Evolutionary conservation across 2,329 filamentous ascomycete species (phyloP), one percentile per base, ranked within the genome.

Genomic region (Stenocarpella maydis): DNA sequence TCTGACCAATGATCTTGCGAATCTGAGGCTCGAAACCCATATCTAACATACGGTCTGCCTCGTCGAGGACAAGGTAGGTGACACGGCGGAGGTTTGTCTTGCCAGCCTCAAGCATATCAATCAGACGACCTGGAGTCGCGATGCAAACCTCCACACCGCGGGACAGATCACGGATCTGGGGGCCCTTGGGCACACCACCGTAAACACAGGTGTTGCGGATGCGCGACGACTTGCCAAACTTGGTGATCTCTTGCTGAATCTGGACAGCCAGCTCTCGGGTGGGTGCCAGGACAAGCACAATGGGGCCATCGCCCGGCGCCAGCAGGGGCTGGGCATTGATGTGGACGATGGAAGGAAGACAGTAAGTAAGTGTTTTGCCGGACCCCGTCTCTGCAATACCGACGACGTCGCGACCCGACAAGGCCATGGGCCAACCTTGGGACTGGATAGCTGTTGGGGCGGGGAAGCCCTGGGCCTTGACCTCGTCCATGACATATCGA

Each of bases 11-110:
- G 74, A 99, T 98, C 87, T 98, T 98, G 86, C 96, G 94, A 77
- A 99, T 98, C 82, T 98, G 96, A 74, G 96, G 96, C 85, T 99
- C 96, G 84, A 99, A 98, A 90, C 96, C 96, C 96, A 99, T 99
- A 85, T 99, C 96, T 80, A 99, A 88, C 96, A 99, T 99, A 79
- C 96, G 95, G 84, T 99, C 96, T 80, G 96, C 96, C 86, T 99
- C 96, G 77, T 99, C 96, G 73, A 99, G 94, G 75, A 98, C 96
- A 69, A 99, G 87, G 85, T 99, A 99, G 68, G 96, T 99, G 72
- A 98, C 95, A 81, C 96, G 94, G 74, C 95, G 95, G 73, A 99
- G 90, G 85, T 99, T 98, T 77, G 96, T 99, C 87, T 97, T 97
- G 82, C 95, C 95, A 75, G 94, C 93, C 84, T 98, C 96, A 39